These are phyloP conservation scores for Penicillium canescens DNA, from an alignment of 495 filamentous ascomycete species.

Conservation along the genomic window DNA sequence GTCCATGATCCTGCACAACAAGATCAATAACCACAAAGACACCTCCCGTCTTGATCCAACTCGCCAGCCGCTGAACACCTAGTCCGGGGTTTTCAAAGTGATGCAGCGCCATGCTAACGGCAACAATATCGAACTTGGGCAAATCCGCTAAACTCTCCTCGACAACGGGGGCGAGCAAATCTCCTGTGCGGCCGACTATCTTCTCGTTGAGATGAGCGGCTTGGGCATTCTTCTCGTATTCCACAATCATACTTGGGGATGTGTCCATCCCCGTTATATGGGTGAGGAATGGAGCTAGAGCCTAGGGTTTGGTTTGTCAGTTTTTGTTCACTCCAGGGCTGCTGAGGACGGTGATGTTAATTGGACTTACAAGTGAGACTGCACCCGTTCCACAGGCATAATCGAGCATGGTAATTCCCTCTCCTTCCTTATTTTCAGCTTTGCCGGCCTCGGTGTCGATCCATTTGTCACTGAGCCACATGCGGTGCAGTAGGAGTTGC, in stretches of 20 bases:
- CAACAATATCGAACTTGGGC: constrained; percentile 26
- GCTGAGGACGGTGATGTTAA: no score
- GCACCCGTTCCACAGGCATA: constrained; percentile 72
- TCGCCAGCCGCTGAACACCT: constrained; percentile 55
- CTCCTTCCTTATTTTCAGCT: constrained; percentile 28
- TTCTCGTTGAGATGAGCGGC: constrained; percentile 46
- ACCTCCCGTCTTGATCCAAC: constrained; percentile 62
- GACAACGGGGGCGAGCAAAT: constrained; percentile 49
- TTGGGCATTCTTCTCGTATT: constrained; percentile 51
- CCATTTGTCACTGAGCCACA: constrained; percentile 66
- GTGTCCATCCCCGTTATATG: constrained; percentile 66
- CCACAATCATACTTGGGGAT: constrained; percentile 63
- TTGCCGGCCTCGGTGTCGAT: constrained; percentile 37
- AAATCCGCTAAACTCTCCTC: constrained; percentile 34
- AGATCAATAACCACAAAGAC: constrained; percentile 68
- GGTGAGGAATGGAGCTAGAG: constrained; percentile 54
- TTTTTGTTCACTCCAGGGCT: constrained; percentile 31
- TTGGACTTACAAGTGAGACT: not conserved
- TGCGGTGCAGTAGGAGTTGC: constrained; percentile 46
- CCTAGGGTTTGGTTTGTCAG: constrained; percentile 22
- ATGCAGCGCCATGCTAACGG: constrained; percentile 68
- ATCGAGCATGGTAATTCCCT: constrained; percentile 59
- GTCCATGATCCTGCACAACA: constrained; percentile 32
- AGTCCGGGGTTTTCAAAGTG: constrained; percentile 66
- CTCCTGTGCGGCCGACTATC: constrained; percentile 58